Evolutionary conservation across 441 rosid species (phyloP), one percentile per base, ranked within the genome.

Genomic region (Erodium trifolium): DNA sequence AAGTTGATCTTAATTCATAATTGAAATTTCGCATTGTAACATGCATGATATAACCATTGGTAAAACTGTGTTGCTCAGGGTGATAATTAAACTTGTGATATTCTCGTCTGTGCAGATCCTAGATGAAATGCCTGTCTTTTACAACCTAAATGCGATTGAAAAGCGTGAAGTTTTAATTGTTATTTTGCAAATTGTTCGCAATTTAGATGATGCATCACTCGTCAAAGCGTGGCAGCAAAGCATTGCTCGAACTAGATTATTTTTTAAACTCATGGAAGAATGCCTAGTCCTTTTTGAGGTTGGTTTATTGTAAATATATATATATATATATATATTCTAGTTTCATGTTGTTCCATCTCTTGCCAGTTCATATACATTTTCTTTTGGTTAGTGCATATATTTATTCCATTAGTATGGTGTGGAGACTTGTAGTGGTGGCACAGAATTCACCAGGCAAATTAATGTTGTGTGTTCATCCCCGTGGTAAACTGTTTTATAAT

Each of bases 121-220:
- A 57, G 99, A 95, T 81, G 99, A 95, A 88, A 95, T 95, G 99
- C 99, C 99, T 43, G 96, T 95, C 68, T 95, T 92, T 79, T 95
- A 95, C 86, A 92, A 91, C 79, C 86, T 95, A 76, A 95, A 87
- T 87, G 87, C 92, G 34, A 85, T 87, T 73, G 99, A 92, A 80
- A 95, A 95, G 89, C 97, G 97, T 72, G 99, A 95, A 87, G 96
- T 90, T 76, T 80, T 95, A 72, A 86, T 95, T 74, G 93, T 85
- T 72, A 85, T 88, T 72, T 73, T 92, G 86, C 98, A 95, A 89
- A 89, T 90, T 69, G 87, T 95, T 75, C 95, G 98, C 70, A 95
- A 95, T 82, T 84, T 95, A 77, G 99, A 95, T 86, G 97, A 95
- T 70, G 72, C 80, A 70, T 95, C 99, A 47, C 88, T 91, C 76